A percentile compares a stretch with the other conserved stretches of the same genome.
Conservation (phyloP, 495 filamentous ascomycete species). For the Talaromyces trachyspermus region DNA sequence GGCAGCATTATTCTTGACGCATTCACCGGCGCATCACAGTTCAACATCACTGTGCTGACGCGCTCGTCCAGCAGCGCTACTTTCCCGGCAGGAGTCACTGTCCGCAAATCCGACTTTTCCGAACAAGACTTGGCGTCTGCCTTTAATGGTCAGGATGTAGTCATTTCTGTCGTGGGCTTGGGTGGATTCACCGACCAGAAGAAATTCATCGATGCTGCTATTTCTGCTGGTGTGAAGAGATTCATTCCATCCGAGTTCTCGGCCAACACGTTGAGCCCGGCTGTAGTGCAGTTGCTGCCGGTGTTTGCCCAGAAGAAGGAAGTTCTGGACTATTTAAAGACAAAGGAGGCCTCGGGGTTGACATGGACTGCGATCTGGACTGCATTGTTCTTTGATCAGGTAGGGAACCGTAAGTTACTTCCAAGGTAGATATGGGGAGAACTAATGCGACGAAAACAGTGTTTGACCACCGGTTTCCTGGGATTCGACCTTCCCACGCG, state of each 20-base stretch:
- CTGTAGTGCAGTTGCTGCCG: constrained; percentile 30
- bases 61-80: constrained; percentile 30
- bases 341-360: constrained; percentile 30
- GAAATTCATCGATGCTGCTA: constrained; percentile 50
- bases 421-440: background rate
- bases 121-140: constrained; percentile 36
- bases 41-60: constrained; percentile 50
- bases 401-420: constrained; percentile 9
- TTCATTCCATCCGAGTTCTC: constrained; percentile 38
- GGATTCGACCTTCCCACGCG: constrained; percentile 33
- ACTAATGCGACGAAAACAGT: constrained; percentile 11
- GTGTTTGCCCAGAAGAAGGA: constrained; percentile 38
- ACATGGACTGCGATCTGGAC: constrained; percentile 43
- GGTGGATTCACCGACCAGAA: constrained; percentile 33
- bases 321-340: constrained; percentile 37
- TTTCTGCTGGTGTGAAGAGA: constrained; percentile 50
- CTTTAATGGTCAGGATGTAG: constrained; percentile 41
- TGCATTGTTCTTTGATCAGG: constrained; percentile 47
- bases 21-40: constrained; percentile 29
- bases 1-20: constrained; percentile 30
- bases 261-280: constrained; percentile 23
- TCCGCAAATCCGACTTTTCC: constrained; percentile 56
- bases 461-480: constrained; percentile 34
- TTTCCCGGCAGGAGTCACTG: constrained; percentile 30
- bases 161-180: constrained; percentile 32